Evolutionary conservation across 192 early-diverging fungal species (phyloP), one percentile per base, ranked within the genome.

Genomic region (Coemansia asiatica): DNA sequence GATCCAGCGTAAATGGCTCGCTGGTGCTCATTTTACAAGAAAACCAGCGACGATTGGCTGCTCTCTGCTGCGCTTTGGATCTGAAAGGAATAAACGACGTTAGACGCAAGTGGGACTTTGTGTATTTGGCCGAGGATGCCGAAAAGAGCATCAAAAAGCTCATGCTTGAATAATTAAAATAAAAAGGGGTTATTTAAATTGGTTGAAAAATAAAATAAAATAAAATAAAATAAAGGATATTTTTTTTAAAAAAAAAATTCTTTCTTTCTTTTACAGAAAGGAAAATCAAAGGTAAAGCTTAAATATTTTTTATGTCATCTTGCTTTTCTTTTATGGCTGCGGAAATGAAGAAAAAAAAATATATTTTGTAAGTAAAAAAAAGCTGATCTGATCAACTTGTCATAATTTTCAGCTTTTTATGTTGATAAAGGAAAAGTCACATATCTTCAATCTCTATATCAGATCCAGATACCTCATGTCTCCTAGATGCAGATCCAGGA

Each of bases 371-470:
- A n/a, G n/a, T n/a, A n/a, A n/a, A n/a, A n/a, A n/a, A n/a, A n/a
- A n/a, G n/a, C 16, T 50, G 48, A 50, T 50, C 6, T 21, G 22
- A 50, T 50, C 16, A 50, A n/a, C n/a, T n/a, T n/a, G 22, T 2
- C n/a, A 21, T 50, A 7, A 50, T 18, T 2, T 22, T 1, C n/a
- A 50, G n/a, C 1, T 28, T 26, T 50, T 28, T 36, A 10, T 10
- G 6, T 36, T 36, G 35, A 36, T 28, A 48, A 47, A 29, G 27
- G 44, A 21, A 48, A 38, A 1, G 6, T 68, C 48, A 79, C 48
- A 60, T 50, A 23, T 79, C 76, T 28, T 73, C 71, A 1, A 79
- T 79, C 36, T 79, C 76, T 0, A 79, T 67, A 56, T 79, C 76
- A 3, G 76, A 79, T 10, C 35, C 47, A 19, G 51, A 18, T 15